A percentile compares a stretch with the other conserved stretches of the same genome.
Conservation (phyloP, 208 protist species). For the Trypanosoma cruzi region DNA sequence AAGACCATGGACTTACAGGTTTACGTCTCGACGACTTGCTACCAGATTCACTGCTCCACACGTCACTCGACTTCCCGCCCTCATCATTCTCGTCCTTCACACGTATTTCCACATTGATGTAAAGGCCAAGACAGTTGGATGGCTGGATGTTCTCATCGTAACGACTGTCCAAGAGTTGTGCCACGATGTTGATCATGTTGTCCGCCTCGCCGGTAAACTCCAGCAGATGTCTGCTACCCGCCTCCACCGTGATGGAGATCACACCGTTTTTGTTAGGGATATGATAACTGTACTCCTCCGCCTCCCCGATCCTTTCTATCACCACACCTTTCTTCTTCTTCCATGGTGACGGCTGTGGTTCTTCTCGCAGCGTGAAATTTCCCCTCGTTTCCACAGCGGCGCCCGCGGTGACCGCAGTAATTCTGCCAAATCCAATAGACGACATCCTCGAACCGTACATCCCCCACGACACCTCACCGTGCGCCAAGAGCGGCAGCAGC, state of each 20-base stretch:
- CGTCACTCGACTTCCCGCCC: too few relatives aligned
- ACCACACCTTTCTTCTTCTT: too few relatives aligned
- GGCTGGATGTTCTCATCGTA: slow-evolving; percentile 39
- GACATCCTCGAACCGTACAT: too few relatives aligned
- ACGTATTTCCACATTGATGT: slow-evolving; percentile 44
- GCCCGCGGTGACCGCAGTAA: too few relatives aligned
- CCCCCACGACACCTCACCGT: background rate
- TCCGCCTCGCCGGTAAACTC: slow-evolving; percentile 33
- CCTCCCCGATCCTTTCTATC: background rate
- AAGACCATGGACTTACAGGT: too few relatives aligned
- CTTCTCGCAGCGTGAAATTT: too few relatives aligned
- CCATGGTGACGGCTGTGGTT: too few relatives aligned
- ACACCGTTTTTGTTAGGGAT: background rate
- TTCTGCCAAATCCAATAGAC: too few relatives aligned
- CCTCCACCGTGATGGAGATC: slow-evolving; percentile 20
- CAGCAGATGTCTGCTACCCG: slow-evolving; percentile 34
- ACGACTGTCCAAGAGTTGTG: slow-evolving; percentile 47
- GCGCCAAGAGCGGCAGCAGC: too few relatives aligned
- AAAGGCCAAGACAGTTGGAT: slow-evolving; percentile 48
- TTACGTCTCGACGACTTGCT: too few relatives aligned
- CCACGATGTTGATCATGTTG: slow-evolving; percentile 42
- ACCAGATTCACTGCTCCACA: too few relatives aligned
- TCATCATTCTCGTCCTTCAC: slow-evolving; percentile 10
- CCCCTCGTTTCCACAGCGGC: too few relatives aligned
- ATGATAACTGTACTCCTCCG: background rate